Conservation (phyloP, 2,329 filamentous ascomycete species). For the Botrytis deweyae region DNA sequence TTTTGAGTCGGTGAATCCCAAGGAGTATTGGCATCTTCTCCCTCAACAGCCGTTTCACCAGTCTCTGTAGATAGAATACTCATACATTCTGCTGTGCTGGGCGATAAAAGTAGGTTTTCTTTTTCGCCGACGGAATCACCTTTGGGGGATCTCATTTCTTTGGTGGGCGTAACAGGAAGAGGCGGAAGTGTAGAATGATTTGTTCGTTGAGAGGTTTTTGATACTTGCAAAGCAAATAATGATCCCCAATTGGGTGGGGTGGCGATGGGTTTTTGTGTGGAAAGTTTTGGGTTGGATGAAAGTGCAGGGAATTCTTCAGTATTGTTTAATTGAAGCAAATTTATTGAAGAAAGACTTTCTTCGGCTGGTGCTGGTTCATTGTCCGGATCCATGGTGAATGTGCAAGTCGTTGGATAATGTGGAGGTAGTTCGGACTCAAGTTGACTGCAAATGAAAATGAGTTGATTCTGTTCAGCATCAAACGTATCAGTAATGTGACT, state of each 20-base stretch:
- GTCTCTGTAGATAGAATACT: conserved; percentile 14
- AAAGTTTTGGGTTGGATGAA: neutral
- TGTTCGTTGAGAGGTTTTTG: neutral
- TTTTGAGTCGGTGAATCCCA: conserved; percentile 11
- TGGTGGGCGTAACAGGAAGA: neutral
- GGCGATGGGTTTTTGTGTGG: neutral
- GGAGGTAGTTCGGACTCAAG: neutral
- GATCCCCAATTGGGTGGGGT: neutral
- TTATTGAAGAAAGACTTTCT: neutral
- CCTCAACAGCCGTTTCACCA: neutral
- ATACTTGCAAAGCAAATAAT: conserved; percentile 7
- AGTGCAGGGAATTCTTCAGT: conserved; percentile 11
- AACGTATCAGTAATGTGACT: neutral
- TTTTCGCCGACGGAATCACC: neutral
- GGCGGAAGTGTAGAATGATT: neutral
- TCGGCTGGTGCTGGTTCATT: neutral
- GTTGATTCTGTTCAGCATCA: neutral
- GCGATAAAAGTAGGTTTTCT: neutral
- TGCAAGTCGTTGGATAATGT: neutral
- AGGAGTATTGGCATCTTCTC: neutral
- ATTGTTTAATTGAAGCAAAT: neutral
- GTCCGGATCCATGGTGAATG: neutral
- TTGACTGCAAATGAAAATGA: neutral
- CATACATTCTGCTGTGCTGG: conserved; percentile 5
- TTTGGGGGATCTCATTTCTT: neutral